phyloP scores from a whole-genome alignment of 805 yeast species.

The Lipomyces chichibuensis region DNA sequence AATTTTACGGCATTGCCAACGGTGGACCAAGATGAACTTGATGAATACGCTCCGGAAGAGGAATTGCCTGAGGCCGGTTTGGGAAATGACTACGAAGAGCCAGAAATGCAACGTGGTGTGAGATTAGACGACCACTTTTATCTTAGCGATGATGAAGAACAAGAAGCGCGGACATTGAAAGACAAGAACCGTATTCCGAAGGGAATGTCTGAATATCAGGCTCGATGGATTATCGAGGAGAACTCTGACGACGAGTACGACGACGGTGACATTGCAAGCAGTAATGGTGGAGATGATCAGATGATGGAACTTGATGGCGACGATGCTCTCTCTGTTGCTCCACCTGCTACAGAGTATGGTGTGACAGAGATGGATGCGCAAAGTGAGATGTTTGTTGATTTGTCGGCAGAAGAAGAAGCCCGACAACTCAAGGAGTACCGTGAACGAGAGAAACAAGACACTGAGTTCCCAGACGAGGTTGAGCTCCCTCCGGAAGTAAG shows the following conservation, averaged over 20 bases:
- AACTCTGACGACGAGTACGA: slow-evolving; percentile 48
- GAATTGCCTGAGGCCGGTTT: slow-evolving; percentile 40
- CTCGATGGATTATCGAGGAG: slow-evolving; percentile 63
- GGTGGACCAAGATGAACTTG: slow-evolving; percentile 41
- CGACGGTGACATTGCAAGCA: background rate
- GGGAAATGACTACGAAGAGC: slow-evolving; percentile 42
- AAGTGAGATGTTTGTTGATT: slow-evolving; percentile 68
- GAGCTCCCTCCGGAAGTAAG: slow-evolving; percentile 77
- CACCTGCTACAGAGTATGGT: slow-evolving; percentile 44
- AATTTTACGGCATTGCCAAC: slow-evolving; percentile 38
- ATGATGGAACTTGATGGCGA: slow-evolving; percentile 31
- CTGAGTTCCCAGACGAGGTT: slow-evolving; percentile 95
- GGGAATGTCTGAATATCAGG: slow-evolving; percentile 77
- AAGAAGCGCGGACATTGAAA: slow-evolving; percentile 34
- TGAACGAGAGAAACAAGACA: slow-evolving; percentile 63
- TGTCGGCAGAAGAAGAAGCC: slow-evolving; percentile 80
- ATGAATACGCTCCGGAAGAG: slow-evolving; percentile 37
- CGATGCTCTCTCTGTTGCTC: slow-evolving; percentile 16
- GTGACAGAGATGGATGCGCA: slow-evolving; percentile 52
- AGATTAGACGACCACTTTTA: slow-evolving; percentile 62
- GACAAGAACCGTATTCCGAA: slow-evolving; percentile 56
- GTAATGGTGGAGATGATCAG: slow-evolving; percentile 20
- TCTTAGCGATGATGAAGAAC: slow-evolving; percentile 45
- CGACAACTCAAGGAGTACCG: slow-evolving; percentile 72
- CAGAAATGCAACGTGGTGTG: slow-evolving; percentile 49